Conservation (phyloP, 2,329 filamentous ascomycete genomes). For the Scopulariopsis brevicaulis region DNA sequence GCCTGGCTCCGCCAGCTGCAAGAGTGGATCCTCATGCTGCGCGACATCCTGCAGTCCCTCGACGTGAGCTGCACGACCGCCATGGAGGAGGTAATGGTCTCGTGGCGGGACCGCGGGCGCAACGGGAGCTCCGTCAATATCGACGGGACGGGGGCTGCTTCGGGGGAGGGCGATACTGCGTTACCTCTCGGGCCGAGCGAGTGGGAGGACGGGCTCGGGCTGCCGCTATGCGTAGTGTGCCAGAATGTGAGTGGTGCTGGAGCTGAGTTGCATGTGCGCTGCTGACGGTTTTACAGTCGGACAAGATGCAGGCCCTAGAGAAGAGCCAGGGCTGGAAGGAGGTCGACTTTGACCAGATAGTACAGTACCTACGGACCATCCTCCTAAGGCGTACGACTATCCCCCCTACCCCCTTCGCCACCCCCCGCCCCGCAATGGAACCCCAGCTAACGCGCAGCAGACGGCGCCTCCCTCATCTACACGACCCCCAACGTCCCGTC, state of each 20-base stretch:
- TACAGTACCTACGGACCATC: conserved; percentile 85
- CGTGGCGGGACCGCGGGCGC: conserved; percentile 67
- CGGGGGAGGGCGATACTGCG: conserved; percentile 53
- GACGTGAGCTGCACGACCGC: conserved; percentile 67
- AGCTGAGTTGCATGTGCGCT: neutral
- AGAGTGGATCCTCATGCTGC: conserved; percentile 79
- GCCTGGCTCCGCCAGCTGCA: conserved; percentile 80
- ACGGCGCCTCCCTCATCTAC: conserved; percentile 77
- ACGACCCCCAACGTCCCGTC: conserved; percentile 67
- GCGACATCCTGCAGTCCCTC: conserved; percentile 62
- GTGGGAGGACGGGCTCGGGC: conserved; percentile 80
- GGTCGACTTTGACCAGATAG: conserved; percentile 89
- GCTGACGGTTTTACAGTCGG: conserved; percentile 38
- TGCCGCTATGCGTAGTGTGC: conserved; percentile 89
- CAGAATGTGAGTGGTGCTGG: conserved; percentile 58
- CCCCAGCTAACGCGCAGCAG: conserved; percentile 25
- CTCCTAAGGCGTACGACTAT: conserved; percentile 74
- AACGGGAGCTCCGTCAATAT: conserved; percentile 50
- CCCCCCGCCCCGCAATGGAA: neutral
- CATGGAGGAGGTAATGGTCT: conserved; percentile 76
- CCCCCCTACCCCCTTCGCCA: neutral
- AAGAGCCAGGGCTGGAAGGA: conserved; percentile 90
- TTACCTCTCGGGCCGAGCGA: conserved; percentile 79
- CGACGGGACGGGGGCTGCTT: conserved; percentile 46
- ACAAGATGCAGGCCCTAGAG: conserved; percentile 84